These are phyloP conservation scores for Aspergillus texensis DNA, from an alignment of 2,329 filamentous ascomycete species.

Conservation along the genomic window DNA sequence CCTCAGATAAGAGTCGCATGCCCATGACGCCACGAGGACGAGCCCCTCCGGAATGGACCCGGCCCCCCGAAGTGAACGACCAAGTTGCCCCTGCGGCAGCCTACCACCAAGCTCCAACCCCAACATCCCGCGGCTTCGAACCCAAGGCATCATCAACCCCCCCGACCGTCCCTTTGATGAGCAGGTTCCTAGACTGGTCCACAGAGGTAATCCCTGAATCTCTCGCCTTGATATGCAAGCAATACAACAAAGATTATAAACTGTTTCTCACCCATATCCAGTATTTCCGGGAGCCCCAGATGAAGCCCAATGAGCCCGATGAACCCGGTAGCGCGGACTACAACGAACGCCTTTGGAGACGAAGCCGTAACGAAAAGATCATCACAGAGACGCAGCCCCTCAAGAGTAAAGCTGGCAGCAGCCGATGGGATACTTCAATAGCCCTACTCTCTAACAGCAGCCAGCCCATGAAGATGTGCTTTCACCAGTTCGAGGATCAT, in stretches of 20 bases:
- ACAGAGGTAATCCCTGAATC: slow-evolving; percentile 62
- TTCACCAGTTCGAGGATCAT: slow-evolving; percentile 97
- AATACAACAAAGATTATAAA: slow-evolving; percentile 15
- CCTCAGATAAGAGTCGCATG: slow-evolving; percentile 35
- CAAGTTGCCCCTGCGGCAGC: slow-evolving; percentile 65
- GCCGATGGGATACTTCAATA: slow-evolving; percentile 82
- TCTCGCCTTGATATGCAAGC: slow-evolving; percentile 17
- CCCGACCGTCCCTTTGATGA: slow-evolving; percentile 74
- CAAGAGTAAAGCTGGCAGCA: slow-evolving; percentile 82
- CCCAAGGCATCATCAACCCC: slow-evolving; percentile 61
- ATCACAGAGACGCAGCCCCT: slow-evolving; percentile 90
- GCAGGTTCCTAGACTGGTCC: slow-evolving; percentile 90
- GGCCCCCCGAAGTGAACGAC: slow-evolving; percentile 77
- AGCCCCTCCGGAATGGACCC: slow-evolving; percentile 59
- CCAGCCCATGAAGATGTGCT: slow-evolving; percentile 89
- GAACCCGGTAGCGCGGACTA: slow-evolving; percentile 96
- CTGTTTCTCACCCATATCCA: slow-evolving; percentile 40
- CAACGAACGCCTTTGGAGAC: slow-evolving; percentile 89
- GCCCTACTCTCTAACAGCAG: slow-evolving; percentile 86
- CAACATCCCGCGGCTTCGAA: slow-evolving; percentile 75
- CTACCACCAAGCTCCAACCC: slow-evolving; percentile 76
- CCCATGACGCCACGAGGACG: slow-evolving; percentile 53
- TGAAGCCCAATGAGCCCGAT: slow-evolving; percentile 94
- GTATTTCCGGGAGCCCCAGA: slow-evolving; percentile 97
- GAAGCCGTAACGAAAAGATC: slow-evolving; percentile 89